Evolutionary conservation across 2,329 filamentous ascomycete genomes (phyloP), one percentile per base, ranked within the genome.

Genomic region (Raffaelea deltoideospora): DNA sequence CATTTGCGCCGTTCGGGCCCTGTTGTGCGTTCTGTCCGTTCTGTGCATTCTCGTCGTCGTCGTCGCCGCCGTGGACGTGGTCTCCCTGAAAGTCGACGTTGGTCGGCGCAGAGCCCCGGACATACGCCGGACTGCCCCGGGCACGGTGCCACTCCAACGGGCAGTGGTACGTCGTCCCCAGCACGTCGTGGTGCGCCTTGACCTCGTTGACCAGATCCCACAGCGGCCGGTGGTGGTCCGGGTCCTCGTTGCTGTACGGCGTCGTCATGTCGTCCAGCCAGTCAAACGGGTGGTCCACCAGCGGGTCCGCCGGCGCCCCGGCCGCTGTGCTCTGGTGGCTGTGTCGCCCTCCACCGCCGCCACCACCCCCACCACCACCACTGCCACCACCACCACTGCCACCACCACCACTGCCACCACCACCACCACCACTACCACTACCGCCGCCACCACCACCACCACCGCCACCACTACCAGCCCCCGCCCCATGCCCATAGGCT

Each of bases 241-340:
- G 53, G 41, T 71, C 65, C 28, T 61, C 54, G 39, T 63, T 69
- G 17, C 49, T 42, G 47, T 76, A 76, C 1, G 62, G 60, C 19
- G 40, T 43, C n/a, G 49, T 50, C 5, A 76, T 56, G 41, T 72
- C 57, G 36, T 60, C 63, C 33, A 76, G 56, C 57, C 65, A 76
- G 54, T 76, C 72, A 44, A 69, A 74, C 2, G 68, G 65, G 38
- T 70, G 60, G 54, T 39, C 56, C 17, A 31, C 23, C 17, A 15
- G 10, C 14, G n/a, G 5, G 15, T 20, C 35, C 5, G 30, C 10
- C 2, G 3, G 14, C n/a, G 28, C 28, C 5, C 28, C 28, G n/a
- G 26, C 26, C 10, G 26, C 26, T 5, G 26, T 8, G 15, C 29
- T 5, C 17, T 31, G n/a, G n/a, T 18, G 29, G 29, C 29, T 13